A percentile compares a stretch with the other conserved stretches of the same genome.
Evolutionary conservation across 2,329 filamentous ascomycete species (phyloP).

Genomic region (Sarocladium brachiariae): DNA sequence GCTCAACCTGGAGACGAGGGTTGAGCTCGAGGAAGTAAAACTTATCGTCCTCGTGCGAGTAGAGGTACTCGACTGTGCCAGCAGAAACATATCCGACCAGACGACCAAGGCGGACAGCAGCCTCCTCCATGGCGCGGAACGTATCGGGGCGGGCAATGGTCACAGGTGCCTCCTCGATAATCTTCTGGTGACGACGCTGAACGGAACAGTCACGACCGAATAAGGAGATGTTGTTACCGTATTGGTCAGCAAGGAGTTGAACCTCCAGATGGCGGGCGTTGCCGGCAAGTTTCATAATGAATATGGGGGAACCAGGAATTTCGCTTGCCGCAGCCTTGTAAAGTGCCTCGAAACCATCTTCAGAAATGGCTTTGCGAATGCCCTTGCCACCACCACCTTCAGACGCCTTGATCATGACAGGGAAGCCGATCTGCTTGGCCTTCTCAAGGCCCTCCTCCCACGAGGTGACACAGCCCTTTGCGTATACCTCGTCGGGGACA

Average conservation of each 20-base stretch:
- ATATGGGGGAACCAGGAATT: constrained; percentile 97
- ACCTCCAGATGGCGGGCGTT: constrained; percentile 97
- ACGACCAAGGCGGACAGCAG: constrained; percentile 85
- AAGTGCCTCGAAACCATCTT: constrained; percentile 76
- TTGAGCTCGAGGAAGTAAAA: constrained; percentile 99
- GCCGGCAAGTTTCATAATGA: constrained; percentile 99
- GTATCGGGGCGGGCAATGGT: constrained; percentile 86
- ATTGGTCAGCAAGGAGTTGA: constrained; percentile 94
- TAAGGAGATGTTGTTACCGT: constrained; percentile 98
- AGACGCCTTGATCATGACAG: constrained; percentile 99
- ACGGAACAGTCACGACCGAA: constrained; percentile 99
- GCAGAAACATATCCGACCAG: constrained; percentile 98
- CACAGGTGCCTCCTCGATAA: constrained; percentile 97
- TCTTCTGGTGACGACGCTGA: constrained; percentile 97
- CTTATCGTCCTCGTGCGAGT: constrained; percentile 95
- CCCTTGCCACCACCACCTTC: constrained; percentile 99
- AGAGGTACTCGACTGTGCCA: constrained; percentile 97
- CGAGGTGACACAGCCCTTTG: constrained; percentile 82
- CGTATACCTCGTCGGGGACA: constrained; percentile 77
- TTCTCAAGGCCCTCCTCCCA: constrained; percentile 84
- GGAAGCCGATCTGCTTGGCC: constrained; percentile 89
- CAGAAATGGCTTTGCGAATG: constrained; percentile 87
- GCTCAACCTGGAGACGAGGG: constrained; percentile 98
- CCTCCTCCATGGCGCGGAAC: constrained; percentile 95
- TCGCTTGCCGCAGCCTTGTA: constrained; percentile 97